These are phyloP conservation scores for Sporothrix dimorphospora DNA, from an alignment of 2,329 filamentous ascomycete genomes.

Conservation along the genomic window DNA sequence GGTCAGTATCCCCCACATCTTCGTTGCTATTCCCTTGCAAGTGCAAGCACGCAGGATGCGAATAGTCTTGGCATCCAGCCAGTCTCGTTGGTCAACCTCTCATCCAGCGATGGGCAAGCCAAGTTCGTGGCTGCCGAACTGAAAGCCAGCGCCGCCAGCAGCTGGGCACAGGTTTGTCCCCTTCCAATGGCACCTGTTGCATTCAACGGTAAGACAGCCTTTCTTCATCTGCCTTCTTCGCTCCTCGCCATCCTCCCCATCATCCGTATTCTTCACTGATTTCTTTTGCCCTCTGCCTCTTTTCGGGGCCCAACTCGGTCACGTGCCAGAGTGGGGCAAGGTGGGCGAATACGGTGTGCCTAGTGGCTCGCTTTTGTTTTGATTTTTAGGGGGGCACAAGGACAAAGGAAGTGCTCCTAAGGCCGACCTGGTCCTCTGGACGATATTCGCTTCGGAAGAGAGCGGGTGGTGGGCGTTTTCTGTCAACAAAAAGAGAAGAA, in stretches of 20 bases:
- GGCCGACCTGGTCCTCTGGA: not conserved
- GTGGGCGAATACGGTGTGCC: not conserved
- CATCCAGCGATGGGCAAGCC: conserved; percentile 10
- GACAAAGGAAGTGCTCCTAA: not conserved
- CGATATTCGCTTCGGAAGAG: not conserved
- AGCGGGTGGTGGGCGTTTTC: not conserved
- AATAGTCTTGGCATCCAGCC: not conserved
- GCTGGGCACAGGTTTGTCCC: not conserved
- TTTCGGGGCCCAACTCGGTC: not conserved
- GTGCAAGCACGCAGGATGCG: not conserved
- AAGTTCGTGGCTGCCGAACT: not conserved
- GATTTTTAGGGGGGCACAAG: not conserved
- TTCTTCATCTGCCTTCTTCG: not conserved
- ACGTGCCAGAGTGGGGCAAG: conserved; percentile 4
- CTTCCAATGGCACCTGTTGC: not conserved
- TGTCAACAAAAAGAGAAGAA: not conserved
- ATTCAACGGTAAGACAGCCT: not conserved
- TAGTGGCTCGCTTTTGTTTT: conserved; percentile 17
- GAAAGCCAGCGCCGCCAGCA: not conserved
- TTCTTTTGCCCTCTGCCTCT: not conserved
- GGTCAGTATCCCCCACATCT: not conserved
- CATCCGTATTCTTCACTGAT: not conserved
- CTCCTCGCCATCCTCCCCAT: not conserved
- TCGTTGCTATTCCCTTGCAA: not conserved
- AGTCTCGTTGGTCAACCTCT: not conserved